Evolutionary conservation across 176 grass and related monocot species (phyloP), one percentile per base, ranked within the genome.

Genomic region (Typha latifolia): DNA sequence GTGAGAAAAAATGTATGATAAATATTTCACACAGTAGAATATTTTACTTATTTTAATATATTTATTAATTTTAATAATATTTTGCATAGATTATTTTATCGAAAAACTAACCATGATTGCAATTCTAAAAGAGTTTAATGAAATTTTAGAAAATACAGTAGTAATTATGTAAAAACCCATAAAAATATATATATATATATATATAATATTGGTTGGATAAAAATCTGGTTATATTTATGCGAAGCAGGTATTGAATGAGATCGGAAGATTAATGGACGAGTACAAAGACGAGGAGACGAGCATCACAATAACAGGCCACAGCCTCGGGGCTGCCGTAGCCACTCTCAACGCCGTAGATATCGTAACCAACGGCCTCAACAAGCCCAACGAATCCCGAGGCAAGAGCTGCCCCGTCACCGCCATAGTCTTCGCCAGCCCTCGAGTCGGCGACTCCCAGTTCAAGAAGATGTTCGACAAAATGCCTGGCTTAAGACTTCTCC

Each of bases 261-360:
- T 99, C 18, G n/a, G 70, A 71, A 78, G 78, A 72, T 37, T 99
- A 49, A 79, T 79, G 4, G 84, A 90, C 62, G 14, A 81, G 49
- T 90, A 87, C 81, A 77, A 91, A 18, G 68, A 75, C 48, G 86
- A 90, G 70, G 86, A 92, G 73, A 85, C 81, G 12, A 93, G 86
- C 81, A 90, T 99, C 74, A 83, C 89, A 18, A 22, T 99, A 66
- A 93, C 94, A 55, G 94, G 94, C 4, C 94, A 99, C 81, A 99
- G 94, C 64, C 85, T 99, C 63, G 89, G 86, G 12, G 83, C 94
- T 4, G 78, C 86, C 10, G 75, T 99, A 19, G 79, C 89, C 23
- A 99, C 94, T 23, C 82, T 99, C 70, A 99, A 72, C 14, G 80
- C 86, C 53, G 70, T 77, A 14, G 89, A 90, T 67, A 87, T 97